Percentiles rank a stretch among this genome's conserved stretches.
Conservation (phyloP, 768 basidiomycete species). For the Tubosaeta brunneosetosa region DNA sequence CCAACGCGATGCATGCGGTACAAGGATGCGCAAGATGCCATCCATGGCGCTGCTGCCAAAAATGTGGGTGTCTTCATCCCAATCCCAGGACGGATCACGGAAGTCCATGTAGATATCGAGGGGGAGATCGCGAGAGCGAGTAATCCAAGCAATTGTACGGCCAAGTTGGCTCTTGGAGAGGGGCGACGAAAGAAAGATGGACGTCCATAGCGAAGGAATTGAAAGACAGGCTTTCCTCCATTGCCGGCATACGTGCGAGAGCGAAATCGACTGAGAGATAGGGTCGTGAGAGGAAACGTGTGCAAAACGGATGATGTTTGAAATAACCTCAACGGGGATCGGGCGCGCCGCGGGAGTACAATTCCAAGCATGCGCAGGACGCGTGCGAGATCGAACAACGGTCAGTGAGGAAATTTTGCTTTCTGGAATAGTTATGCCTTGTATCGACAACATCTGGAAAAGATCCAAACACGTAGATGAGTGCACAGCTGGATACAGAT, state of each 20-base stretch:
- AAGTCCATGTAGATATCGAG: constrained; percentile 54
- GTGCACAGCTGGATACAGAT: background rate
- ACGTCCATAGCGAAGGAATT: constrained; percentile 47
- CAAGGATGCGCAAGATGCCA: constrained; percentile 39
- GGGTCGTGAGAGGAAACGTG: constrained; percentile 25
- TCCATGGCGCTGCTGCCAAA: constrained; percentile 45
- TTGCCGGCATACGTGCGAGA: constrained; percentile 47
- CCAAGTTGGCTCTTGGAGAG: constrained; percentile 34
- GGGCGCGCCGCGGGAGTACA: background rate
- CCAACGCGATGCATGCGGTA: constrained; percentile 46
- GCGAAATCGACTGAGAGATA: constrained; percentile 25
- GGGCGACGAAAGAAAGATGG: constrained; percentile 44
- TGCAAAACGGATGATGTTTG: constrained; percentile 33
- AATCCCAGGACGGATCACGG: constrained; percentile 54
- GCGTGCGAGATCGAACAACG: background rate
- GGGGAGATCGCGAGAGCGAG: constrained; percentile 42
- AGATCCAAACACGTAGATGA: background rate
- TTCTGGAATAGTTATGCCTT: background rate
- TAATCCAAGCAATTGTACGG: constrained; percentile 36
- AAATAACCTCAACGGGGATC: constrained; percentile 36
- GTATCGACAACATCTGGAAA: constrained; percentile 12
- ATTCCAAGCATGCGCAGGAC: background rate
- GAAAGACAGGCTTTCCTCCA: constrained; percentile 49
- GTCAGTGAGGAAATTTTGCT: background rate
- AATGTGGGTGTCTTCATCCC: constrained; percentile 42